Evolutionary conservation across 352 stramenopile genomes (phyloP), one percentile per base, ranked within the genome.

Genomic region (Phytophthora vignae): DNA sequence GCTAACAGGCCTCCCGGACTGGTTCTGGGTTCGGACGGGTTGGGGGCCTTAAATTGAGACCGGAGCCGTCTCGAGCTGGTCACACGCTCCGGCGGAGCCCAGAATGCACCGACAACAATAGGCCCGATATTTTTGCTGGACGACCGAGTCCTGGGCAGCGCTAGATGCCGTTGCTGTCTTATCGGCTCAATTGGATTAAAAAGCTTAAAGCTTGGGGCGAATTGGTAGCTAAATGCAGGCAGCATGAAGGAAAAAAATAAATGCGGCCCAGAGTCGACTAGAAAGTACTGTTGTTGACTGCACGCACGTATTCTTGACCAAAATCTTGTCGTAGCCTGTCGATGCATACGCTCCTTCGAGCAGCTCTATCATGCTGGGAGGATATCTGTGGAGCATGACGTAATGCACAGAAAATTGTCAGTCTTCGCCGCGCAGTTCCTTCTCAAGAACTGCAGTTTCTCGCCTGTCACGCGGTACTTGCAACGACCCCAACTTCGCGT

Each of bases 41-140:
- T 74, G n/a, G 68, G 68, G 64, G 22, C 21, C 53, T 40, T 76
- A 66, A 36, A 66, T 79, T 77, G 55, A 49, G 50, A 79, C 49
- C 59, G 19, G 31, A 48, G 49, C 29, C 25, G 27, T 33, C 64
- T 62, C 33, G 55, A 78, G 61, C 67, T 76, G 67, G 52, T 66
- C 59, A 60, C 59, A 69, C 49, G 49, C 46, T 55, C 53, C 48
- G 2, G 22, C 27, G 29, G 29, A 59, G 69, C 40, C 0, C 12
- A 44, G 17, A 7, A 6, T 15, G 22, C 57, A 55, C 46, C 25
- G 66, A 71, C 49, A 63, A 70, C 46, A 71, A 71, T 71, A 77
- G 66, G 60, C 17, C 31, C 29, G 40, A 29, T 77, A 74, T 74
- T 77, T 74, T 77, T 67, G 65, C 38, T 38, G 29, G 33, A 12